A percentile compares a stretch with the other conserved stretches of the same genome.
These are phyloP conservation scores for Phytopythium kandeliae DNA, from an alignment of 352 stramenopile genomes.

Conservation along the genomic window DNA sequence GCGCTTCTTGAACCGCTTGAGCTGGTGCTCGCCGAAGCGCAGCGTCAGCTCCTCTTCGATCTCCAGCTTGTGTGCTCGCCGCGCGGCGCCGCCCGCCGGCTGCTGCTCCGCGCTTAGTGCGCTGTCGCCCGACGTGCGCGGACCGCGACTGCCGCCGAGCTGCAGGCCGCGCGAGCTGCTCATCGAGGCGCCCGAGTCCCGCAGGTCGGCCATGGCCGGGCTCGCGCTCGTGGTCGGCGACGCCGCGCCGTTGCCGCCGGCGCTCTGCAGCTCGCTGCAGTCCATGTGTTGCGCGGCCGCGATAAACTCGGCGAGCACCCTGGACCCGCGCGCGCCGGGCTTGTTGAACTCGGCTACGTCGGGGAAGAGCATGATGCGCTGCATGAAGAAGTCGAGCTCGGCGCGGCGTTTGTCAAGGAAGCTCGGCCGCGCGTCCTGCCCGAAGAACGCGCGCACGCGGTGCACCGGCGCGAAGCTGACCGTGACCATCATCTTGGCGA, in stretches of 20 bases:
- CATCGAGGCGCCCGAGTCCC: constrained; percentile 19
- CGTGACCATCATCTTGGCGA: constrained; percentile 82
- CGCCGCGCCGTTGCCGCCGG: constrained; percentile 2
- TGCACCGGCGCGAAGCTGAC: constrained; percentile 67
- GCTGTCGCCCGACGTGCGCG: constrained; percentile 16
- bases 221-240: constrained; percentile 21
- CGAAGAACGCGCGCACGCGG: constrained; percentile 67
- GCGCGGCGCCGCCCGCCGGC: constrained; percentile 14
- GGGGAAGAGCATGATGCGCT: constrained; percentile 75
- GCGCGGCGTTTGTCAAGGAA: constrained; percentile 75
- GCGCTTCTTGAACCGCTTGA: constrained; percentile 73
- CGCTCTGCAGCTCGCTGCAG: constrained; percentile 22
- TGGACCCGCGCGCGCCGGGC: constrained; percentile 27
- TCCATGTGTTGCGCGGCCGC: constrained; percentile 39
- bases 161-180: constrained; percentile 9
- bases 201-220: constrained; percentile 14
- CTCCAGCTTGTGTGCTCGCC: constrained; percentile 49
- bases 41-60: constrained; percentile 60
- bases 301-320: constrained; percentile 63
- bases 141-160: constrained; percentile 8
- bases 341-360: constrained; percentile 58
- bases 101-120: constrained; percentile 1
- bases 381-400: constrained; percentile 81
- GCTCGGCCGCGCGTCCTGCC: constrained; percentile 55
- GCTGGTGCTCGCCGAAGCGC: constrained; percentile 35